These are phyloP conservation scores for Botrytis sinoallii DNA, from an alignment of 2,329 filamentous ascomycete species.

Conservation along the genomic window DNA sequence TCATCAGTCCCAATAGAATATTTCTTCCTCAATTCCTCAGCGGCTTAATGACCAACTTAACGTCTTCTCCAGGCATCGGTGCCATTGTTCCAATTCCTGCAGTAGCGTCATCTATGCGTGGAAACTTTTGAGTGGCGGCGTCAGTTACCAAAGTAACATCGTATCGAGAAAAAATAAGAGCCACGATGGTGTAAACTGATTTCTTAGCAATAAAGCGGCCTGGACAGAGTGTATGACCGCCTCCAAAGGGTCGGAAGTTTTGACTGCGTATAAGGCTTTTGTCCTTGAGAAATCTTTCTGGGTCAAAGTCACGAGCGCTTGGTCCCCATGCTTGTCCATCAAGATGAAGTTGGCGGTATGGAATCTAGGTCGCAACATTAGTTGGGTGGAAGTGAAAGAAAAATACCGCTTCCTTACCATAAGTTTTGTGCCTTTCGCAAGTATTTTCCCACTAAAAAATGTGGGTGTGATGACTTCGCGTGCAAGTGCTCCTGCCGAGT, in stretches of 20 bases:
- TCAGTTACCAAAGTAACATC: background rate
- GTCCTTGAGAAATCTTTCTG: slow-evolving; percentile 10
- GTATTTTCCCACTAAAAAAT: background rate
- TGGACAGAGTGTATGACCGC: slow-evolving; percentile 14
- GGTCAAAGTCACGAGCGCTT: slow-evolving; percentile 12
- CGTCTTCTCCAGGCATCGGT: background rate
- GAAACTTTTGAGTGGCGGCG: background rate
- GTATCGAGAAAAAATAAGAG: background rate
- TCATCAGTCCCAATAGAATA: background rate
- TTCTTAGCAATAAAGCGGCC: slow-evolving; percentile 11
- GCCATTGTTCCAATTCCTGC: slow-evolving; percentile 3
- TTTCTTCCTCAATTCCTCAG: background rate
- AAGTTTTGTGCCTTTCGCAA: slow-evolving; percentile 7
- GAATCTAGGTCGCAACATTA: background rate
- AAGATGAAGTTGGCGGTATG: slow-evolving; percentile 15
- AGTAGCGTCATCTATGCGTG: background rate
- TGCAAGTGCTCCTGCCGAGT: slow-evolving; percentile 13
- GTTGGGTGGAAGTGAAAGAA: slow-evolving; percentile 52
- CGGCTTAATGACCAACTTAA: background rate
- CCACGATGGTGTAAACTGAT: background rate
- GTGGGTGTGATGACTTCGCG: background rate
- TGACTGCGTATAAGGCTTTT: background rate
- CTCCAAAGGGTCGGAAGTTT: slow-evolving; percentile 12
- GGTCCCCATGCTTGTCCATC: slow-evolving; percentile 11
- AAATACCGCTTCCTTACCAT: slow-evolving; percentile 27